These are phyloP conservation scores for Eucalyptus sp. DNA, from an alignment of 345 rosid genomes.

Conservation along the genomic window DNA sequence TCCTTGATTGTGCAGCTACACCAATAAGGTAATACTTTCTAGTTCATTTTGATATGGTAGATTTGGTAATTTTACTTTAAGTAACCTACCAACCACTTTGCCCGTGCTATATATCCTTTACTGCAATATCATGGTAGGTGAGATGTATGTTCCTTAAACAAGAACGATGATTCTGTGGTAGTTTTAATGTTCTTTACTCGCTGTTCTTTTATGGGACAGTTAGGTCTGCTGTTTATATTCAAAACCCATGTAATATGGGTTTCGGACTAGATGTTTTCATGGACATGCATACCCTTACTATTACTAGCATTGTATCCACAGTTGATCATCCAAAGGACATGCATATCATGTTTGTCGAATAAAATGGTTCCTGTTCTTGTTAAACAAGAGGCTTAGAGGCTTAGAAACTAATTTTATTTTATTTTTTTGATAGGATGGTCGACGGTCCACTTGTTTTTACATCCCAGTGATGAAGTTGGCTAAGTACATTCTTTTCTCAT, in stretches of 20 bases:
- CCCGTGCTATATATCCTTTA: neutral
- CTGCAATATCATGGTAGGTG: neutral
- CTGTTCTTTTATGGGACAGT: neutral
- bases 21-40: neutral
- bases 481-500: constrained; percentile 4
- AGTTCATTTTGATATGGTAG: neutral
- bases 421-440: constrained; percentile 16
- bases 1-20: constrained; percentile 36
- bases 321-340: neutral
- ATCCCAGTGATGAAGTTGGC: neutral
- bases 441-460: neutral
- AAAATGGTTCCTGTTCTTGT: neutral
- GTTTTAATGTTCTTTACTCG: neutral
- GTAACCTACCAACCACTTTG: neutral
- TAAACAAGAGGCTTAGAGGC: neutral
- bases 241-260: neutral
- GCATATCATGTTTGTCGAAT: neutral
- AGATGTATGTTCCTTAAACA: neutral
- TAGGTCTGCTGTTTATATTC: neutral
- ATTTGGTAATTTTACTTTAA: neutral
- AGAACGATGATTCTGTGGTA: neutral
- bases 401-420: neutral
- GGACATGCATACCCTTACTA: neutral
- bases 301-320: neutral
- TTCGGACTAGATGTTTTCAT: neutral